phyloP scores from a whole-genome alignment of 805 yeast genomes.

The Danielozyma ontarioensis region DNA sequence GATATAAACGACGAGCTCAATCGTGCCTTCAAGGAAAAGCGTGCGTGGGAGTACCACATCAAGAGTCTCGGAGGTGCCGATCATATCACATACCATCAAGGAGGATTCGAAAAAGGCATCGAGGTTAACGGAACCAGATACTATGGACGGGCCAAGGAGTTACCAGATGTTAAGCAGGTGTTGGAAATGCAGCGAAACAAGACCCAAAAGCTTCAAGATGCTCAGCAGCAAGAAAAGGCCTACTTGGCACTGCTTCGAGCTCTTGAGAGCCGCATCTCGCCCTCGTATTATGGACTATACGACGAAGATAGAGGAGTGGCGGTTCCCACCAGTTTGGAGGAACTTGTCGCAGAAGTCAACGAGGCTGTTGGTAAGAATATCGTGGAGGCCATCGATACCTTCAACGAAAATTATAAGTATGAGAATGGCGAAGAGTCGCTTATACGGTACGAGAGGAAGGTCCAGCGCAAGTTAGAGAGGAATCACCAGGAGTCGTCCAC shows the following conservation, averaged over 20 bases:
- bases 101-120: constrained; percentile 13
- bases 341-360: constrained; percentile 8
- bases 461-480: constrained; percentile 8
- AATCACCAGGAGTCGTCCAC: constrained; percentile 2
- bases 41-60: constrained; percentile 77
- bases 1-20: constrained; percentile 74
- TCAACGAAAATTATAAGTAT: constrained; percentile 1
- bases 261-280: constrained; percentile 19
- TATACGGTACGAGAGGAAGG: constrained; percentile 23
- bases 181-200: constrained; percentile 9
- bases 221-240: constrained; percentile 12
- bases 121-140: constrained; percentile 56
- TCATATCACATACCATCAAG: constrained; percentile 33
- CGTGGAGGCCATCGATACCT: background rate
- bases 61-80: constrained; percentile 71
- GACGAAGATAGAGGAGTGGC: constrained; percentile 17
- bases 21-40: constrained; percentile 57
- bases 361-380: constrained; percentile 7
- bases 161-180: constrained; percentile 57
- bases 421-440: constrained; percentile 15
- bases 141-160: constrained; percentile 78
- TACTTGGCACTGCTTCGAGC: constrained; percentile 16
- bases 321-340: constrained; percentile 8
- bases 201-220: constrained; percentile 26
- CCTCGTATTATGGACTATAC: constrained; percentile 40